A percentile compares a stretch with the other conserved stretches of the same genome.
phyloP scores from a whole-genome alignment of 108 stramenopile species.

The Epithemia pelagica region DNA sequence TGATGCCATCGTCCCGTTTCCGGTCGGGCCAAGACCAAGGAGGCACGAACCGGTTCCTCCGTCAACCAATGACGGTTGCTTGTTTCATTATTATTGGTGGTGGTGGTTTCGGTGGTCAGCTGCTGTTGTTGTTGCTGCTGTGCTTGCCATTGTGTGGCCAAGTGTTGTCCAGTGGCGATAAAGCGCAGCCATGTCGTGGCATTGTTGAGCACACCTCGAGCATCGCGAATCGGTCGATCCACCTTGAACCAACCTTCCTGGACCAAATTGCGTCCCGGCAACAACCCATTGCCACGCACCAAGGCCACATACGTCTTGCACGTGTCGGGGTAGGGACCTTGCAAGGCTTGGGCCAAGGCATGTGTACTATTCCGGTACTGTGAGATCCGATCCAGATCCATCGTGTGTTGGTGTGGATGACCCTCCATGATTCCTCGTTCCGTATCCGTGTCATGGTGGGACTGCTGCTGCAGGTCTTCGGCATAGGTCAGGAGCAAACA shows the following conservation, averaged over 20 bases:
- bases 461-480: constrained; percentile 7
- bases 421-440: neutral
- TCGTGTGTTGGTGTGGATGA: neutral
- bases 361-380: constrained; percentile 21
- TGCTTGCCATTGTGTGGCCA: neutral
- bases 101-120: constrained; percentile 21
- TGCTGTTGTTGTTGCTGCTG: too few species aligned
- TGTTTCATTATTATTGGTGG: constrained; percentile 19
- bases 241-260: constrained; percentile 67
- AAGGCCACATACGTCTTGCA: constrained; percentile 80
- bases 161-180: constrained; percentile 50
- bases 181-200: constrained; percentile 69
- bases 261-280: constrained; percentile 56
- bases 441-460: neutral
- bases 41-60: constrained; percentile 30
- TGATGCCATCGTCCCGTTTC: constrained; percentile 82
- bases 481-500: constrained; percentile 55
- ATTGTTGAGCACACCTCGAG: constrained; percentile 48
- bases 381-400: constrained; percentile 9
- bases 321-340: constrained; percentile 7
- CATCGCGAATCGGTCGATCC: constrained; percentile 65
- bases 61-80: constrained; percentile 10
- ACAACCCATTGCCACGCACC: constrained; percentile 73
- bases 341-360: constrained; percentile 44
- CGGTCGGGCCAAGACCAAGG: constrained; percentile 70